These are phyloP conservation scores for Magnaporthiopsis rhizophila DNA, from an alignment of 2,329 filamentous ascomycete genomes.

Conservation along the genomic window DNA sequence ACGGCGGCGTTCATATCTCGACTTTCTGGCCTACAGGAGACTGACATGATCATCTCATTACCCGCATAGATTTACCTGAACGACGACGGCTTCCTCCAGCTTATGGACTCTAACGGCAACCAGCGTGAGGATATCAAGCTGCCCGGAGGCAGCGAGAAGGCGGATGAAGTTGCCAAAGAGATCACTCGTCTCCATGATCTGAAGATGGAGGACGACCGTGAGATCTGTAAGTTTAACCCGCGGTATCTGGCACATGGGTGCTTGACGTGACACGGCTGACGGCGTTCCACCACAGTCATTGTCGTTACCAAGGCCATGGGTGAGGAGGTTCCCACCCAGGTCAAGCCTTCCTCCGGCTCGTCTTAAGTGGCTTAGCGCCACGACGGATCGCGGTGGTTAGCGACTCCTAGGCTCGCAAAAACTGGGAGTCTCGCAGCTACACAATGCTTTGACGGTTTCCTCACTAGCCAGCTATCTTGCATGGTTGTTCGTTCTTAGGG, in stretches of 20 bases:
- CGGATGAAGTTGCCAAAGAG: constrained; percentile 69
- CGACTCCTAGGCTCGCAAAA: not conserved
- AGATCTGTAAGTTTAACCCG: constrained; percentile 67
- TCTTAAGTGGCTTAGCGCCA: not conserved
- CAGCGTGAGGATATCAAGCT: constrained; percentile 94
- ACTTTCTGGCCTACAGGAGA: not conserved
- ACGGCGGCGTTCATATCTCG: not conserved
- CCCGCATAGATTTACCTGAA: constrained; percentile 72
- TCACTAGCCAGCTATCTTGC: not conserved
- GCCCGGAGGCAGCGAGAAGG: constrained; percentile 54
- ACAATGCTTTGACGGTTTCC: not conserved
- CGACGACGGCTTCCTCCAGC: constrained; percentile 89
- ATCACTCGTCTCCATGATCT: constrained; percentile 65
- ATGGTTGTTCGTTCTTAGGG: not conserved
- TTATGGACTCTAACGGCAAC: constrained; percentile 79
- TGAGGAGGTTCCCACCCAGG: constrained; percentile 62
- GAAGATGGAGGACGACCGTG: constrained; percentile 67
- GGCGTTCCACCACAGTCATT: constrained; percentile 52
- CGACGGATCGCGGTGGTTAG: not conserved
- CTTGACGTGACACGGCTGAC: constrained; percentile 14
- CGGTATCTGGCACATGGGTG: not conserved
- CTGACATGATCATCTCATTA: constrained; percentile 1
- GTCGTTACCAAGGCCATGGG: constrained; percentile 93
- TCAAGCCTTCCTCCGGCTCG: constrained; percentile 3
- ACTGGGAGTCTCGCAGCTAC: not conserved